A percentile compares a stretch with the other conserved stretches of the same genome.
Conservation (phyloP, 305 asterid species). For the Solanum hybrid region DNA sequence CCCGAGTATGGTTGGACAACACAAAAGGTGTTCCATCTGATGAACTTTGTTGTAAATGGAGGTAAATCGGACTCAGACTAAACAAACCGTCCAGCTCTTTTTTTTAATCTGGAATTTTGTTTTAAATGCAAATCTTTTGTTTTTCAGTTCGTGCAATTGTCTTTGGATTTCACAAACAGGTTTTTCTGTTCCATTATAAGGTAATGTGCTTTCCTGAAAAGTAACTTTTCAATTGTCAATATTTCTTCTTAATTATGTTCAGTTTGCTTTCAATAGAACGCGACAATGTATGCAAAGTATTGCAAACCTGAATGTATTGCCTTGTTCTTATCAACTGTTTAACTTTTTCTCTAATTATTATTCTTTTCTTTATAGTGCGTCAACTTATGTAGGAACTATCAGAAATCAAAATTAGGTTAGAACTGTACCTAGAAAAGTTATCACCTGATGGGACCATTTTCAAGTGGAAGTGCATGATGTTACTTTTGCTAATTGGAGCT, state of each 20-base stretch:
- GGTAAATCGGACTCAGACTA: constrained; percentile 33
- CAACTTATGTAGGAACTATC: neutral
- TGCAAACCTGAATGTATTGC: neutral
- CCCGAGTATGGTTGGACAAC: constrained; percentile 99
- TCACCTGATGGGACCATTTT: neutral
- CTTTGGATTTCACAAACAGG: constrained; percentile 74
- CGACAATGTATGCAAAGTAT: neutral
- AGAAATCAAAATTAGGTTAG: neutral
- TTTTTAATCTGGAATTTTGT: neutral
- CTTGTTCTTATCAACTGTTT: neutral
- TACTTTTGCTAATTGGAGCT: neutral
- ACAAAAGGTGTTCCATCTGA: constrained; percentile 95
- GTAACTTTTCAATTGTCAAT: neutral
- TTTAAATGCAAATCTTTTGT: constrained; percentile 12
- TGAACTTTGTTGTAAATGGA: constrained; percentile 96
- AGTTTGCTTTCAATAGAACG: neutral
- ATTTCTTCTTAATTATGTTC: neutral
- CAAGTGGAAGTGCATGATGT: neutral
- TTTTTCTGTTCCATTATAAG: constrained; percentile 79
- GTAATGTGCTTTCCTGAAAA: constrained; percentile 23
- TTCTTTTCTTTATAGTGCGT: neutral
- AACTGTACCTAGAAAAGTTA: neutral
- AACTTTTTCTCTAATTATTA: neutral
- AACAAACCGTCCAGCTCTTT: neutral
- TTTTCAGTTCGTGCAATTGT: constrained; percentile 75